Percentiles rank a stretch among this genome's conserved stretches.
Conservation (phyloP, 2,329 filamentous ascomycete genomes). For the Xylariaceae sp. region DNA sequence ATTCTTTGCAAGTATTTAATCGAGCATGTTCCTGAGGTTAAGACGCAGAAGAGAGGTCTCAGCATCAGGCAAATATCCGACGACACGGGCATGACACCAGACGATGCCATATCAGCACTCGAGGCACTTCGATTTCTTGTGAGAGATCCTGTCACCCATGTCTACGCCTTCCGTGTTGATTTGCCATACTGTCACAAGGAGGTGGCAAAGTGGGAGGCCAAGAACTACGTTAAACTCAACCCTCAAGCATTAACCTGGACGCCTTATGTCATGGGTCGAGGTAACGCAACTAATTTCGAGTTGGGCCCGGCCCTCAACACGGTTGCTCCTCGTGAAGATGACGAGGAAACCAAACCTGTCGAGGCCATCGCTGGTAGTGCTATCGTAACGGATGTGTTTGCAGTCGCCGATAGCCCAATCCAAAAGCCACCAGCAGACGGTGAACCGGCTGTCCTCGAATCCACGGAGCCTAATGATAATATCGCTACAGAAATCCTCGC, state of each 20-base stretch:
- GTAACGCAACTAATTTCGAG: slow-evolving; percentile 81
- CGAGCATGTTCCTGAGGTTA: slow-evolving; percentile 53
- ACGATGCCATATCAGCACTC: slow-evolving; percentile 93
- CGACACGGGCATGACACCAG: slow-evolving; percentile 91
- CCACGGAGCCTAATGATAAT: slow-evolving; percentile 47
- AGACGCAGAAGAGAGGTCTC: slow-evolving; percentile 53
- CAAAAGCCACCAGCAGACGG: slow-evolving; percentile 41
- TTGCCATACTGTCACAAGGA: slow-evolving; percentile 85
- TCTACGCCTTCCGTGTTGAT: slow-evolving; percentile 89
- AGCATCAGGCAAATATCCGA: slow-evolving; percentile 77
- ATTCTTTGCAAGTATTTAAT: slow-evolving; percentile 85
- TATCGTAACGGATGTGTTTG: slow-evolving; percentile 42
- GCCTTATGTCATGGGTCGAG: slow-evolving; percentile 93
- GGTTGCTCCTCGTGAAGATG: slow-evolving; percentile 84
- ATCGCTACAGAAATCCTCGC: slow-evolving; percentile 22
- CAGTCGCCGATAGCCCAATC: slow-evolving; percentile 25
- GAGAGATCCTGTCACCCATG: slow-evolving; percentile 83
- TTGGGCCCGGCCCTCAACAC: slow-evolving; percentile 81
- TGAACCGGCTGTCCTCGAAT: slow-evolving; percentile 44
- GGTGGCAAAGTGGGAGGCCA: slow-evolving; percentile 85
- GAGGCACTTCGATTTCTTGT: slow-evolving; percentile 90
- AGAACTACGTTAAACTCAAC: slow-evolving; percentile 85
- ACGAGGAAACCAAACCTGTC: slow-evolving; percentile 53
- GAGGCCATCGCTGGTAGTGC: slow-evolving; percentile 40
- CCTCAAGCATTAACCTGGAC: slow-evolving; percentile 87